These are phyloP conservation scores for Pseudonitzschia delicatissima DNA, from an alignment of 108 stramenopile species.

Conservation along the genomic window DNA sequence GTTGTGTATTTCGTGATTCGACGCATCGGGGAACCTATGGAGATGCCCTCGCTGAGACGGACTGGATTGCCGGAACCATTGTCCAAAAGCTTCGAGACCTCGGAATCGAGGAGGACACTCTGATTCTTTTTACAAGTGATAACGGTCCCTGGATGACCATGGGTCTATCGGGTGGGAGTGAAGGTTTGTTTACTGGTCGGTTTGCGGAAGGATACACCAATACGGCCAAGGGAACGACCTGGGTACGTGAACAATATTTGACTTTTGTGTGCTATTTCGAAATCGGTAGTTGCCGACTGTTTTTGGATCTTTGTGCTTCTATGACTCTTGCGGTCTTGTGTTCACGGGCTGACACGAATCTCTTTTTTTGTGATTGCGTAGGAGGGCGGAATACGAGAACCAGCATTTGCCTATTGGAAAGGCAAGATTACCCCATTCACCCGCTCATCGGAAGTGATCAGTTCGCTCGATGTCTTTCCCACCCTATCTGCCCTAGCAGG, in stretches of 20 bases:
- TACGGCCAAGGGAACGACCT: slow-evolving; percentile 47
- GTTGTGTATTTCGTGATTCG: slow-evolving; percentile 16
- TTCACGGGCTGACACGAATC: no score
- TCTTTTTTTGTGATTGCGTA: neutral
- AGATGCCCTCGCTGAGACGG: slow-evolving; percentile 46
- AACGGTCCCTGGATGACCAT: slow-evolving; percentile 43
- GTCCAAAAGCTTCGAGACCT: slow-evolving; percentile 20
- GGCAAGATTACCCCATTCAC: slow-evolving; percentile 36
- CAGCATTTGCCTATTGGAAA: slow-evolving; percentile 48
- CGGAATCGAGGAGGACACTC: slow-evolving; percentile 34
- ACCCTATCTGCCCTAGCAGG: slow-evolving; percentile 41
- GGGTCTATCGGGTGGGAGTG: slow-evolving; percentile 25
- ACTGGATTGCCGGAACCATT: slow-evolving; percentile 43
- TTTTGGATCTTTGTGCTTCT: neutral
- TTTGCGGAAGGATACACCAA: slow-evolving; percentile 32
- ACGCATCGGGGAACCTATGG: slow-evolving; percentile 44
- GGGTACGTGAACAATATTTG: slow-evolving; percentile 6
- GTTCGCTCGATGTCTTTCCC: slow-evolving; percentile 48
- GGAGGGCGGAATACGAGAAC: slow-evolving; percentile 42
- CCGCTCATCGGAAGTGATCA: slow-evolving; percentile 29
- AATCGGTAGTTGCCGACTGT: neutral
- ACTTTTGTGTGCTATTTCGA: neutral
- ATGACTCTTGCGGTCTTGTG: no score
- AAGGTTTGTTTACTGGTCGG: slow-evolving; percentile 38
- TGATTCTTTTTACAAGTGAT: slow-evolving; percentile 46